Evolutionary conservation across 78 protist species (phyloP).

Genomic region (Tieghemostelium lacteum): DNA sequence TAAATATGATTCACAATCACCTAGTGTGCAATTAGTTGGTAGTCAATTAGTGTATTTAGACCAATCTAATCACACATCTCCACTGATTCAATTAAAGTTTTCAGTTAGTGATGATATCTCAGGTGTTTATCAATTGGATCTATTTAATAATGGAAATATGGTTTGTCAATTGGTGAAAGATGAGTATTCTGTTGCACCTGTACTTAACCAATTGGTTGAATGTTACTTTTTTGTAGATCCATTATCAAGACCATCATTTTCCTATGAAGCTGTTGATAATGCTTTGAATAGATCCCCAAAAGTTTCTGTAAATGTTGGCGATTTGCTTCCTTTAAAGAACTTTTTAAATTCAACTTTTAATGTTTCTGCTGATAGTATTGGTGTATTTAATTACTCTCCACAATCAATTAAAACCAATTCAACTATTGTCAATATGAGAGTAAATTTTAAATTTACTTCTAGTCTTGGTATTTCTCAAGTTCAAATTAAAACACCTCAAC

Average conservation of each 20-base stretch:
- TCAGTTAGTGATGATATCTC: not conserved
- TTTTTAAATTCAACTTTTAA: not conserved
- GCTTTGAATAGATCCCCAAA: conserved; percentile 2
- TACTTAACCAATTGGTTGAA: not conserved
- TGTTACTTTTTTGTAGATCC: not conserved
- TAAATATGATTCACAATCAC: too few relatives aligned
- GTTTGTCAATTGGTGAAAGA: not conserved
- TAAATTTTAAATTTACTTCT: not conserved
- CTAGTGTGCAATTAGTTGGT: too few relatives aligned
- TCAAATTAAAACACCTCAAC: not conserved
- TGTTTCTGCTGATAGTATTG: not conserved
- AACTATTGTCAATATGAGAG: not conserved
- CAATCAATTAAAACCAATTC: not conserved
- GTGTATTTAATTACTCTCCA: not conserved
- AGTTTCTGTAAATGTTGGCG: conserved; percentile 13
- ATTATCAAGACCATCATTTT: not conserved
- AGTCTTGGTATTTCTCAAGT: not conserved
- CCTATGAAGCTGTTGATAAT: not conserved
- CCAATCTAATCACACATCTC: too few relatives aligned
- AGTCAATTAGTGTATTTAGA: too few relatives aligned
- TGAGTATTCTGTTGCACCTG: not conserved
- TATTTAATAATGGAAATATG: not conserved
- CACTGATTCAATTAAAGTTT: not conserved
- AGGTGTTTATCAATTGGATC: not conserved
- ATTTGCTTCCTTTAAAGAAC: not conserved